Percentiles rank a stretch among this genome's conserved stretches.
Conservation (phyloP, 2,329 filamentous ascomycete species). For the Fusarium sp. region DNA sequence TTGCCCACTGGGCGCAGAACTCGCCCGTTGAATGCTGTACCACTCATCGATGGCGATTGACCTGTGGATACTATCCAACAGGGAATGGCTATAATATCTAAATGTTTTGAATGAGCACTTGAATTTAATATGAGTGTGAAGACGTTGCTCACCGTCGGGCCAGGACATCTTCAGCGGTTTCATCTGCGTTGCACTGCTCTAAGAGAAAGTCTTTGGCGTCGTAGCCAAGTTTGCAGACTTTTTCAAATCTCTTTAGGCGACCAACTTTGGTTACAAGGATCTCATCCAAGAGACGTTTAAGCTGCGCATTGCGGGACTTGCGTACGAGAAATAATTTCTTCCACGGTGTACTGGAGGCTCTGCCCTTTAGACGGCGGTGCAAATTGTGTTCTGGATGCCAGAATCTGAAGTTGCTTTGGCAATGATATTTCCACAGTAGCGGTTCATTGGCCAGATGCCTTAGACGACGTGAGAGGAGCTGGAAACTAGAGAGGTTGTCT, state of each 20-base stretch:
- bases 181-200: slow-evolving; percentile 68
- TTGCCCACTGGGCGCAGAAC: slow-evolving; percentile 24
- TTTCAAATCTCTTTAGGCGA: slow-evolving; percentile 75
- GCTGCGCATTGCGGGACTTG: slow-evolving; percentile 61
- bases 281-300: slow-evolving; percentile 68
- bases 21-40: slow-evolving; percentile 56
- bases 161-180: slow-evolving; percentile 77
- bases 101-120: slow-evolving; percentile 2
- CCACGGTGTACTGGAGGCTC: slow-evolving; percentile 75
- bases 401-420: slow-evolving; percentile 73
- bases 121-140: slow-evolving; percentile 42
- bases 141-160: slow-evolving; percentile 70
- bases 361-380: slow-evolving; percentile 62
- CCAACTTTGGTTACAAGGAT: slow-evolving; percentile 78
- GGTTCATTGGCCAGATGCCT: slow-evolving; percentile 75
- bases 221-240: slow-evolving; percentile 79
- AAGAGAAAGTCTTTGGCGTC: slow-evolving; percentile 89
- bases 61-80: slow-evolving; percentile 84
- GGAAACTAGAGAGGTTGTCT: slow-evolving; percentile 61
- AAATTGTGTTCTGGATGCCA: slow-evolving; percentile 79
- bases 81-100: slow-evolving; percentile 79
- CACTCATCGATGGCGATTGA: slow-evolving; percentile 82
- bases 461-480: slow-evolving; percentile 71
- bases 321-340: slow-evolving; percentile 73
- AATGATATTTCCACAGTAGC: slow-evolving; percentile 84